These are phyloP conservation scores for Pythium insidiosum DNA, from an alignment of 352 stramenopile genomes.

Conservation along the genomic window DNA sequence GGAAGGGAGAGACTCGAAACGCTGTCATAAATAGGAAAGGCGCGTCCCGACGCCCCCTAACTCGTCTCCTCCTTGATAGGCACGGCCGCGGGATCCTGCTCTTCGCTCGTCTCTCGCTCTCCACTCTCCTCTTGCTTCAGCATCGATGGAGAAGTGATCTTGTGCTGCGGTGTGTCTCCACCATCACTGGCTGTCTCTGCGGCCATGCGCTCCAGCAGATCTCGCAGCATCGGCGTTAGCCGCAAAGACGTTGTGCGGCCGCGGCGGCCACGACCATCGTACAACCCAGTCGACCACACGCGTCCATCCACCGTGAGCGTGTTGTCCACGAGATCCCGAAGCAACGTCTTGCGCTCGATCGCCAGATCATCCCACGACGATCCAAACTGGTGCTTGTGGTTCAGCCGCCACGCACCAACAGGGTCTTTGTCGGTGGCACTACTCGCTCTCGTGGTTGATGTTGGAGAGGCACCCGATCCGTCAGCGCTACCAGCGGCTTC, in stretches of 20 bases:
- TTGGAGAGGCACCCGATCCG: too few relatives aligned
- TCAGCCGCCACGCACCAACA: constrained; percentile 33
- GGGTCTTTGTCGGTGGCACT: constrained; percentile 1
- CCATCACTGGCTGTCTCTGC: neutral
- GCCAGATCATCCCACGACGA: constrained; percentile 71
- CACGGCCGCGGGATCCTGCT: neutral
- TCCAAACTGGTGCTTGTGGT: constrained; percentile 68
- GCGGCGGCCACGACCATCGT: too few relatives aligned
- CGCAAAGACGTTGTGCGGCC: constrained; percentile 10
- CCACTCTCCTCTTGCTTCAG: neutral
- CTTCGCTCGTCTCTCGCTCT: neutral
- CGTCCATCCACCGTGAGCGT: constrained; percentile 25
- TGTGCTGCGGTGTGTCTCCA: neutral
- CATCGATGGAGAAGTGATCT: too few relatives aligned
- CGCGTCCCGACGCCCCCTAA: too few relatives aligned
- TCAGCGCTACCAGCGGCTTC: constrained; percentile 13
- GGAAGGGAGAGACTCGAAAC: too few relatives aligned
- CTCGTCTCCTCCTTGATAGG: too few relatives aligned
- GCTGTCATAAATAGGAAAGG: too few relatives aligned
- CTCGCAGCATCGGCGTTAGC: constrained; percentile 5
- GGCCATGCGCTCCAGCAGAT: constrained; percentile 13
- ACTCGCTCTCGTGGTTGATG: too few relatives aligned
- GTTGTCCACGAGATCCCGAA: constrained; percentile 41
- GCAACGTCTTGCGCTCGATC: constrained; percentile 73
- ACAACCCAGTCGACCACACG: too few relatives aligned